Evolutionary conservation across 371 early-diverging fungal genomes (phyloP).

Genomic region (Mucor mucedo): DNA sequence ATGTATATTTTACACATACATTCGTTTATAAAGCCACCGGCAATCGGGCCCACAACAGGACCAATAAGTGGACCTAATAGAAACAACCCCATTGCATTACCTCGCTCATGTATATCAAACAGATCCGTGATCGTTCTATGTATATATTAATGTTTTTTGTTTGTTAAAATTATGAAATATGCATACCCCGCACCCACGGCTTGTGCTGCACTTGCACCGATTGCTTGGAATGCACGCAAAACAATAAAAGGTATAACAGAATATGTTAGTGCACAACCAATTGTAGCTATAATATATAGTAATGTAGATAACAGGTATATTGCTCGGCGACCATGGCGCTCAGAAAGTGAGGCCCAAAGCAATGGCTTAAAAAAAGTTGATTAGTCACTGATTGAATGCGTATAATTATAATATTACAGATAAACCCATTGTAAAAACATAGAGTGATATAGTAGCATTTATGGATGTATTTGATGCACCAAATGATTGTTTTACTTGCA

Average conservation of each 20-base stretch:
- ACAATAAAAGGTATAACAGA: constrained; percentile 59
- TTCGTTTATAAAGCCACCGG: constrained; percentile 51
- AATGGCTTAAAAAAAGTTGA: constrained; percentile 48
- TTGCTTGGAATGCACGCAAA: constrained; percentile 71
- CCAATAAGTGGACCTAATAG: constrained; percentile 65
- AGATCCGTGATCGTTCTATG: constrained; percentile 43
- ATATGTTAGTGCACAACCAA: constrained; percentile 68
- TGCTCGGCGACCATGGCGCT: constrained; percentile 65
- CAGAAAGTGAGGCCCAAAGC: constrained; percentile 75
- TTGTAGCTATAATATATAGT: constrained; percentile 61
- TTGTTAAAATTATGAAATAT: not conserved
- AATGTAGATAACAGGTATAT: constrained; percentile 65
- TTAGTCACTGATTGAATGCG: not conserved
- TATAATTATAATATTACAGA: constrained; percentile 26
- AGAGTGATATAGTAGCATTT: constrained; percentile 51
- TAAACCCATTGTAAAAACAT: constrained; percentile 48
- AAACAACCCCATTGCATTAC: constrained; percentile 66
- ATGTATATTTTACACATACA: constrained; percentile 51
- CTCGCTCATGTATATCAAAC: constrained; percentile 43
- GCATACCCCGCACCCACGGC: constrained; percentile 76
- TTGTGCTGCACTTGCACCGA: constrained; percentile 74
- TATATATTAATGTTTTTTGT: not conserved
- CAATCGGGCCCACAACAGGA: constrained; percentile 50
- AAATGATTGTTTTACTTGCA: constrained; percentile 39
- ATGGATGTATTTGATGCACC: constrained; percentile 39